Conservation (phyloP, 352 stramenopile species). For the Phytophthora citricola region DNA sequence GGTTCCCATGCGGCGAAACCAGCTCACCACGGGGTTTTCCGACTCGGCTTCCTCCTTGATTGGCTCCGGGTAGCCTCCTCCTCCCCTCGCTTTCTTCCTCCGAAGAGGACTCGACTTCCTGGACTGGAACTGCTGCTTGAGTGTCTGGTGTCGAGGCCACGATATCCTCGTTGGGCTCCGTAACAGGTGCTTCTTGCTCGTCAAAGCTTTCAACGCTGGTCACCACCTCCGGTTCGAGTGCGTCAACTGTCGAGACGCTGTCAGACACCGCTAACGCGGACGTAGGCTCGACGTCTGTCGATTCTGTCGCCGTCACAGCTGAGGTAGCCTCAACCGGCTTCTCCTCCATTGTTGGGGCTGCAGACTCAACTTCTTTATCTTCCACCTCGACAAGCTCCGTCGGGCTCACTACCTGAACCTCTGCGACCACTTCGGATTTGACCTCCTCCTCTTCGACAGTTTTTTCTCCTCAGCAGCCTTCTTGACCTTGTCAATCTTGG, state of each 20-base stretch:
- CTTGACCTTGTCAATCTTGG: conserved; percentile 12
- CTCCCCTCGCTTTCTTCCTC: conserved; percentile 11
- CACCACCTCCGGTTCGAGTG: conserved; percentile 5
- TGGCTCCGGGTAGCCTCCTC: conserved; percentile 3
- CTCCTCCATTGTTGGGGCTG: neutral
- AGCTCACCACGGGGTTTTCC: conserved; percentile 37
- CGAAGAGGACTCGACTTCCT: conserved; percentile 12
- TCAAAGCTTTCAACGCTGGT: neutral
- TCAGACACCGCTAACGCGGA: conserved; percentile 9
- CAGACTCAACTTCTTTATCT: neutral
- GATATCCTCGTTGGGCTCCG: conserved; percentile 2
- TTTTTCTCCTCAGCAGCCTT: conserved; percentile 6
- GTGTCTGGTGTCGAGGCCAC: conserved; percentile 3
- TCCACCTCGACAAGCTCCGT: neutral
- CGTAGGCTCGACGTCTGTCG: conserved; percentile 5
- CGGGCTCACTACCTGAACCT: neutral
- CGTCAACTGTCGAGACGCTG: conserved; percentile 3
- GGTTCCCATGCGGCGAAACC: conserved; percentile 41
- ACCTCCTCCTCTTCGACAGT: neutral
- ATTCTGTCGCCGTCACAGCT: neutral
- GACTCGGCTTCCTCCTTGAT: conserved; percentile 25
- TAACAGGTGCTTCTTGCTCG: neutral
- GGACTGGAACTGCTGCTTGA: neutral
- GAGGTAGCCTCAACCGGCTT: neutral
- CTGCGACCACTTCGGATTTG: neutral